A percentile compares a stretch with the other conserved stretches of the same genome.
Conservation (phyloP, 2,329 filamentous ascomycete genomes). For the Claviceps sorghi region DNA sequence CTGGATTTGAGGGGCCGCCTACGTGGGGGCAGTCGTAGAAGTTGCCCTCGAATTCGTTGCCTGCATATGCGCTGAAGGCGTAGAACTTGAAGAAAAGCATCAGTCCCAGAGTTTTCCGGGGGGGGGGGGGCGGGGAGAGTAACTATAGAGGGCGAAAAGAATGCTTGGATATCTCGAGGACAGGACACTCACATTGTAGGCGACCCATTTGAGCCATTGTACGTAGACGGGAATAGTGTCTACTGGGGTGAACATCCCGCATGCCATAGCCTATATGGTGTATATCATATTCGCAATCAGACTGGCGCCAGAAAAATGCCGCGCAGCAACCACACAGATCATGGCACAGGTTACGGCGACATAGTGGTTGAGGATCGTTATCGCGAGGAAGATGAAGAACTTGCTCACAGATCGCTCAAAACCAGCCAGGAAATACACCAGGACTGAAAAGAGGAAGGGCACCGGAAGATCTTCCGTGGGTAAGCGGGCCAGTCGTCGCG, state of each 20-base stretch:
- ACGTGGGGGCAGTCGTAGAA: constrained; percentile 60
- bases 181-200: constrained; percentile 7
- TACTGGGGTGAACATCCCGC: constrained; percentile 62
- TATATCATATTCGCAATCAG: constrained; percentile 59
- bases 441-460: constrained; percentile 53
- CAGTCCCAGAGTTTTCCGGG: constrained; percentile 5
- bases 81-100: constrained; percentile 39
- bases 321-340: constrained; percentile 47
- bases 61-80: constrained; percentile 53
- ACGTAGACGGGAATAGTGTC: constrained; percentile 63
- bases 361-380: constrained; percentile 57
- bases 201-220: constrained; percentile 58
- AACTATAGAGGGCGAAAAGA: too few relatives aligned
- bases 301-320: constrained; percentile 56
- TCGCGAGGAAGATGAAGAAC: constrained; percentile 58
- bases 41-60: constrained; percentile 57
- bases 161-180: background rate
- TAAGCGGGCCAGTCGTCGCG: constrained; percentile 52
- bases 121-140: too few relatives aligned
- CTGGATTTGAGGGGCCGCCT: constrained; percentile 47
- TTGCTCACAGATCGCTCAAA: constrained; percentile 48
- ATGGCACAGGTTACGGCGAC: constrained; percentile 59
- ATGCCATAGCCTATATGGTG: constrained; percentile 59
- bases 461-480: constrained; percentile 60
- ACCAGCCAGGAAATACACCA: constrained; percentile 68